Evolutionary conservation across 495 filamentous ascomycete species (phyloP), one percentile per base, ranked within the genome.

Genomic region (Stereocaulon alpinum): DNA sequence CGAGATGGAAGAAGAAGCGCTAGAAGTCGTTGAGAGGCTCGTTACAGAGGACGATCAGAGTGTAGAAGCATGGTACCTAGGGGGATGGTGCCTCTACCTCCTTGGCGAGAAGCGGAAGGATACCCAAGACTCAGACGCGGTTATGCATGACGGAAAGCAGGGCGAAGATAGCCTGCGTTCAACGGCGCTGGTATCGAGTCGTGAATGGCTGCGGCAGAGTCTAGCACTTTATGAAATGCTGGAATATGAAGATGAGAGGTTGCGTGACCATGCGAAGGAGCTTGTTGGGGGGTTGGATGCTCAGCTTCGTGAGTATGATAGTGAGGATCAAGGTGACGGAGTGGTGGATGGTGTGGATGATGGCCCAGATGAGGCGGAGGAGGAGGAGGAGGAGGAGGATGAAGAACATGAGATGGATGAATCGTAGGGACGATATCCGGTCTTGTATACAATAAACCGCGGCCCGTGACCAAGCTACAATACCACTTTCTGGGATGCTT

Each of bases 21-120:
- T 95, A 24, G 84, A 87, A 52, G 89, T 96, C 9, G 75, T 96
- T 47, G 89, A 95, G 64, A 75, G 88, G 52, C 69, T 99, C 52
- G 82, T 95, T 18, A 70, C 76, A 6, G 94, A 97, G 70, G 91
- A 97, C 63, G 94, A 99, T 69, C 78, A 83, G 62, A 90, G 91
- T 71, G 89, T 96, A 12, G 94, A 99, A 71, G 87, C 87, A 2
- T 95, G 90, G 91, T 99, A 99, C 73, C 76, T 97, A 3, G 92
- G 94, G 37, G 94, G 94, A 11, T 99, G 92, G 87, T 87, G 87
- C 58, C 77, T 89, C 59, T 87, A 88, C 67, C 76, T 93, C 56
- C 73, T 86, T 58, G 90, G 87, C 0, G 82, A 87, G 70, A 89
- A 85, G 74, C 66, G 80, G 67, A 72, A 78, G 71, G 49, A 77